Evolutionary conservation across 805 yeast genomes (phyloP).

Genomic region (Metschnikowia rubicola): DNA sequence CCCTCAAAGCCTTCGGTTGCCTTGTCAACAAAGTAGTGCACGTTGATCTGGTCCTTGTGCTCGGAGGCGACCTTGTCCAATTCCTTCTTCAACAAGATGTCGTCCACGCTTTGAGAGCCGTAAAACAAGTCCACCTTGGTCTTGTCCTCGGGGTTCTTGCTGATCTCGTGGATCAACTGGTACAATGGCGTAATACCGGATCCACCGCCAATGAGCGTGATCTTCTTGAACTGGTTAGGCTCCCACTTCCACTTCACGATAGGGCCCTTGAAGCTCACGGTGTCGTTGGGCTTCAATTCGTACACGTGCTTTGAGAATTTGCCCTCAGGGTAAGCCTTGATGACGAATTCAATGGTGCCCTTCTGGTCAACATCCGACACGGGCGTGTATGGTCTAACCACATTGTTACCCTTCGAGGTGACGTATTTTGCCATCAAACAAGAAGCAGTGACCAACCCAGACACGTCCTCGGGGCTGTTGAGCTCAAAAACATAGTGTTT

Average conservation of each 20-base stretch:
- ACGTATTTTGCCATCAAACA: constrained; percentile 76
- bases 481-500: constrained; percentile 69
- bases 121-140: constrained; percentile 82
- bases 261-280: constrained; percentile 92
- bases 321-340: constrained; percentile 84
- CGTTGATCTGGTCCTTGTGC: constrained; percentile 73
- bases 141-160: constrained; percentile 78
- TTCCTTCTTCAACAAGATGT: constrained; percentile 75
- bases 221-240: constrained; percentile 76
- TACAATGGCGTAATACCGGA: constrained; percentile 94
- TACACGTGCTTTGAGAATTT: constrained; percentile 75
- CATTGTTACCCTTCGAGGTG: constrained; percentile 80
- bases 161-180: constrained; percentile 77
- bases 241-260: constrained; percentile 86
- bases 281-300: constrained; percentile 70
- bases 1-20: constrained; percentile 52
- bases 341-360: constrained; percentile 75
- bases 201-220: constrained; percentile 92
- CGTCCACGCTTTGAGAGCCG: constrained; percentile 75
- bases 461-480: constrained; percentile 58
- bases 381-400: constrained; percentile 90
- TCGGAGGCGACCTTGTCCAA: constrained; percentile 64
- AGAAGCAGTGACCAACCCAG: constrained; percentile 80
- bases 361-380: constrained; percentile 61
- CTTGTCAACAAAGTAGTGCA: constrained; percentile 78